Conservation (phyloP, 352 stramenopile species). For the Elongisporangium senticosum region DNA sequence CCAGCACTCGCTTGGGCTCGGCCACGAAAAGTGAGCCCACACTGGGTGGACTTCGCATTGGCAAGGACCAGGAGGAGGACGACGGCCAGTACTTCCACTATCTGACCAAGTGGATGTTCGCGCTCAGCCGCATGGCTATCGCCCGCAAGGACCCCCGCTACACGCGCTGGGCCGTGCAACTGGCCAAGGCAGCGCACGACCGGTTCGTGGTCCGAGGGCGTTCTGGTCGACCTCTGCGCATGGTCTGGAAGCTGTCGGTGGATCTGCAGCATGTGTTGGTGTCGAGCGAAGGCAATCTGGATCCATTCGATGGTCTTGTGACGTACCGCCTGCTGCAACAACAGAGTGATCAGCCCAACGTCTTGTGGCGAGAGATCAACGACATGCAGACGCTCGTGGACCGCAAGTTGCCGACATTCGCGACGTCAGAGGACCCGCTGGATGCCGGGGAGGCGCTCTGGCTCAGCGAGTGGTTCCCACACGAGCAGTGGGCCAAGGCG, state of each 20-base stretch:
- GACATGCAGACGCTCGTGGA: conserved; percentile 19
- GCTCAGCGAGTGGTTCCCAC: conserved; percentile 21
- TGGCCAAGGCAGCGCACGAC: conserved; percentile 13
- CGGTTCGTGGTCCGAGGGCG: conserved; percentile 19
- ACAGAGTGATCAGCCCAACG: conserved; percentile 6
- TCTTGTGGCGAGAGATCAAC: conserved; percentile 14
- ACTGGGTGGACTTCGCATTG: conserved; percentile 23
- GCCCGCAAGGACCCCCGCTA: conserved; percentile 11
- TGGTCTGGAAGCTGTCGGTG: conserved; percentile 29
- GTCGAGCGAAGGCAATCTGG: conserved; percentile 22
- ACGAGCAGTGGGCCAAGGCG: conserved; percentile 11
- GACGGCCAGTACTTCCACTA: conserved; percentile 39
- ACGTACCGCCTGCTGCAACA: conserved; percentile 22
- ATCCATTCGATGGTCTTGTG: conserved; percentile 23
- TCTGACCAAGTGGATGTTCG: conserved; percentile 38
- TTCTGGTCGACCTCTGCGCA: conserved; percentile 13
- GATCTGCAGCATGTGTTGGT: conserved; percentile 25
- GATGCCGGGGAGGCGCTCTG: conserved; percentile 26
- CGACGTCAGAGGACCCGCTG: conserved; percentile 16
- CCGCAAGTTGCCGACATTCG: conserved; percentile 15
- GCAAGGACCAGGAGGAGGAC: conserved; percentile 21
- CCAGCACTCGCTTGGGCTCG: conserved; percentile 8
- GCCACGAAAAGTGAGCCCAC: conserved; percentile 8
- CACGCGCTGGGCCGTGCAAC: conserved; percentile 16
- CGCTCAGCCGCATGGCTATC: conserved; percentile 19